These are phyloP conservation scores for Calocybe gangraenosa DNA, from an alignment of 768 basidiomycete species.

Conservation along the genomic window DNA sequence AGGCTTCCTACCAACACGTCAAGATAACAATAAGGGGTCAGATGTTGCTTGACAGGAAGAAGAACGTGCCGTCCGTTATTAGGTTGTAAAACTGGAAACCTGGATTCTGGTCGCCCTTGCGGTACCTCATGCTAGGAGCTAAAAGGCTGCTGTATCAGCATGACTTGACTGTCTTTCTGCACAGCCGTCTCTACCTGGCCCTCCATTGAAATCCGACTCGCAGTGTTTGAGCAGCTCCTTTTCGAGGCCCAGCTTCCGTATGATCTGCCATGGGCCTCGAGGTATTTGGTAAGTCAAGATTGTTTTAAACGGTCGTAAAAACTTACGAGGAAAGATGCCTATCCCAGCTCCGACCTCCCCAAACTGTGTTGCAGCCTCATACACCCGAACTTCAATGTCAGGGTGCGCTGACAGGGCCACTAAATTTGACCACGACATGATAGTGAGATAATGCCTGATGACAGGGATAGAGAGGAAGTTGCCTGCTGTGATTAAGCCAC, in stretches of 20 bases:
- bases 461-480: background rate
- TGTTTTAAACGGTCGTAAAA: constrained; percentile 14
- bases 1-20: constrained; percentile 35
- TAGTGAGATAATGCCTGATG: constrained; percentile 1
- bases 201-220: constrained; percentile 34
- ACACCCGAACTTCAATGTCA: constrained; percentile 54
- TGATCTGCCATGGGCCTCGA: constrained; percentile 48
- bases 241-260: constrained; percentile 42
- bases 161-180: background rate
- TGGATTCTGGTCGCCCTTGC: constrained; percentile 56
- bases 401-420: constrained; percentile 44
- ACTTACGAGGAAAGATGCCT: constrained; percentile 45
- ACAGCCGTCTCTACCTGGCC: constrained; percentile 29
- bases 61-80: constrained; percentile 48
- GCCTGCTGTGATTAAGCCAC: constrained; percentile 43
- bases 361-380: constrained; percentile 46
- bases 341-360: constrained; percentile 62
- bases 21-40: constrained; percentile 8
- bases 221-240: constrained; percentile 36
- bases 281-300: background rate
- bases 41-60: background rate
- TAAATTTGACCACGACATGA: constrained; percentile 10
- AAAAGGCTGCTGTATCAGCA: constrained; percentile 2
- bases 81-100: constrained; percentile 53
- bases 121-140: constrained; percentile 52